Conservation (phyloP, 352 stramenopile genomes). For the Globisporangium uncinulatum region DNA sequence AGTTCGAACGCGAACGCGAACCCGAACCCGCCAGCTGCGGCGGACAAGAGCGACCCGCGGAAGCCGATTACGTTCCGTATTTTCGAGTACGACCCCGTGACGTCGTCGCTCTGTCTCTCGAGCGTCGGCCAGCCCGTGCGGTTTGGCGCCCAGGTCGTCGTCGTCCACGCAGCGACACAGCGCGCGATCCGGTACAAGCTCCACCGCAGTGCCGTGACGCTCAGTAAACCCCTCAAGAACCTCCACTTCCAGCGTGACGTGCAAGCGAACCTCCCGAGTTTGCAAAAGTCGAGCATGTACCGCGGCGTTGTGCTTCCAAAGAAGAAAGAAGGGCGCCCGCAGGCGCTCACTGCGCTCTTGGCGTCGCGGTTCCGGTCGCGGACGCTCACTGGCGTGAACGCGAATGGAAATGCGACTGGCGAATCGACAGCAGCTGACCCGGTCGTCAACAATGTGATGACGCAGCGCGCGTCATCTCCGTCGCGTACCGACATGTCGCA, state of each 20-base stretch:
- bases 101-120: conserved; percentile 40
- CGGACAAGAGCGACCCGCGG: conserved; percentile 8
- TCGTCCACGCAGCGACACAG: conserved; percentile 58
- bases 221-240: conserved; percentile 62
- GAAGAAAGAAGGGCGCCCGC: conserved; percentile 5
- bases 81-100: conserved; percentile 56
- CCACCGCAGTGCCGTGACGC: conserved; percentile 56
- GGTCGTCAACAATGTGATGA: background rate
- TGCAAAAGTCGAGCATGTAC: conserved; percentile 36
- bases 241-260: conserved; percentile 59
- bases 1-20: background rate
- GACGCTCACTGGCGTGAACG: background rate
- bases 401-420: background rate
- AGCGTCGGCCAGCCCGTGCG: conserved; percentile 52
- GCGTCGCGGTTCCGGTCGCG: conserved; percentile 10
- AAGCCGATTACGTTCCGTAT: conserved; percentile 60
- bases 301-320: conserved; percentile 5
- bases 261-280: conserved; percentile 33
- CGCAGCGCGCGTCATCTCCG: background rate
- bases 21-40: background rate
- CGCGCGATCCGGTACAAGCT: conserved; percentile 58
- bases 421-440: background rate
- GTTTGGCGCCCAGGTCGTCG: conserved; percentile 43
- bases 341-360: conserved; percentile 9
- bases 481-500: background rate